Percentiles rank a stretch among this genome's conserved stretches.
Evolutionary conservation across 1,284 basidiomycete genomes (phyloP).

Genomic region (Austroboletus niveus): DNA sequence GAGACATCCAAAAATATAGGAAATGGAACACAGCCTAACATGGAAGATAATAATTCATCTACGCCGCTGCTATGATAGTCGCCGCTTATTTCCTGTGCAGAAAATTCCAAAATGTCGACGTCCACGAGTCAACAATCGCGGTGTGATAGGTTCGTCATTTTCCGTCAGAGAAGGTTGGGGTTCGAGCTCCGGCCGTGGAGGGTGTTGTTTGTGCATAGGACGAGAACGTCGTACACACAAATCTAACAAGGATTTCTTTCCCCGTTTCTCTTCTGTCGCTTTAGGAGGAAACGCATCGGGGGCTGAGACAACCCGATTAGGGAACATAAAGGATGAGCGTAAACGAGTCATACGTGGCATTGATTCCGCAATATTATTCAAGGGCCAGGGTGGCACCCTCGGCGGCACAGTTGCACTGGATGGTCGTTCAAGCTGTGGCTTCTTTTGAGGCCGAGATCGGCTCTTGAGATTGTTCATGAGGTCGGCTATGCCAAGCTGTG

Average conservation of each 20-base stretch:
- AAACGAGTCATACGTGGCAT: slow-evolving; percentile 31
- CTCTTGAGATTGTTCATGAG: slow-evolving; percentile 24
- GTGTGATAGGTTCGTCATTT: slow-evolving; percentile 3
- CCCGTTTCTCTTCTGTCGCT: slow-evolving; percentile 17
- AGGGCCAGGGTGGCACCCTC: slow-evolving; percentile 27
- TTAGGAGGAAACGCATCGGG: slow-evolving; percentile 31
- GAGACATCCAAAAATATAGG: background rate
- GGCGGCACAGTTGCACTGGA: slow-evolving; percentile 7
- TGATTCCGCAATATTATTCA: slow-evolving; percentile 27
- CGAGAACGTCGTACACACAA: slow-evolving; percentile 18
- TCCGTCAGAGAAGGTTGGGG: background rate
- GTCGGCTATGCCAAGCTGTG: slow-evolving; percentile 38
- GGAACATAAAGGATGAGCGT: background rate
- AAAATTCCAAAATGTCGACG: slow-evolving; percentile 33
- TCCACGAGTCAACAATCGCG: slow-evolving; percentile 13
- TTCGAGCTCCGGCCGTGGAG: slow-evolving; percentile 11
- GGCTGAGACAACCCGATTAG: slow-evolving; percentile 17
- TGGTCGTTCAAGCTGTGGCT: slow-evolving; percentile 21
- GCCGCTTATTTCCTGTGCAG: slow-evolving; percentile 29
- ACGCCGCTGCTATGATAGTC: slow-evolving; percentile 7
- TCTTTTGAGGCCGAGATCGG: slow-evolving; percentile 18
- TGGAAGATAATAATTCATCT: slow-evolving; percentile 6
- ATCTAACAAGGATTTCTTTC: slow-evolving; percentile 14
- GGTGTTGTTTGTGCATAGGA: slow-evolving; percentile 29
- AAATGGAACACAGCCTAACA: background rate